Evolutionary conservation across 495 filamentous ascomycete species (phyloP).

Genomic region (Amphirosellinia nigrospora): DNA sequence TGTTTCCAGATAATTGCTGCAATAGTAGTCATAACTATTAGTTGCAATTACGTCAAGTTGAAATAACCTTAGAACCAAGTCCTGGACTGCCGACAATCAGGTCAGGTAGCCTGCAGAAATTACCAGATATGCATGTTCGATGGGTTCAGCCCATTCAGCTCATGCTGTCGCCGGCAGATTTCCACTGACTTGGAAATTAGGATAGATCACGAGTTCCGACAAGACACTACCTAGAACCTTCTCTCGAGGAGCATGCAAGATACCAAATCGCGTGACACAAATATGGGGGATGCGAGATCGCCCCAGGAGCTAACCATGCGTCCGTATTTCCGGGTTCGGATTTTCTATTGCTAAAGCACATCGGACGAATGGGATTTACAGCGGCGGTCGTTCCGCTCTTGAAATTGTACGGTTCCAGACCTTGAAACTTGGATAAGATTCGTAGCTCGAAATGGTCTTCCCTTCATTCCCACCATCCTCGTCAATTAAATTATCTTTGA

Average conservation of each 20-base stretch:
- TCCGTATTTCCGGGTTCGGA: not conserved
- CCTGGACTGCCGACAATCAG: not conserved
- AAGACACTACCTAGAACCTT: not conserved
- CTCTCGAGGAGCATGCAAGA: not conserved
- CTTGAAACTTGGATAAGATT: not conserved
- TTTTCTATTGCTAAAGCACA: not conserved
- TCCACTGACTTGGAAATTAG: constrained; percentile 6
- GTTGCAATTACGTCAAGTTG: constrained; percentile 13
- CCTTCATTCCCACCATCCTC: not conserved
- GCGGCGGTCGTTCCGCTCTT: not conserved
- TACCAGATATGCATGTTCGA: constrained; percentile 7
- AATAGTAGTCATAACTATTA: not conserved
- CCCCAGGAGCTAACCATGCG: not conserved
- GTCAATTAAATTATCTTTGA: not conserved
- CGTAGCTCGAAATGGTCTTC: not conserved
- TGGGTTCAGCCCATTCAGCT: constrained; percentile 7
- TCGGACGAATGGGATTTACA: constrained; percentile 11
- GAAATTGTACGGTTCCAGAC: not conserved
- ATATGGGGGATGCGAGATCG: not conserved
- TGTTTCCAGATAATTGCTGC: constrained; percentile 13
- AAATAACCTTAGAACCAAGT: not conserved
- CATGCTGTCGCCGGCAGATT: not conserved
- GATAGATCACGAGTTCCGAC: constrained; percentile 1
- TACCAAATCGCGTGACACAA: constrained; percentile 3
- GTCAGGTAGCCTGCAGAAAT: not conserved